Evolutionary conservation across 2,329 filamentous ascomycete genomes (phyloP).

Genomic region (Xylariaceae sp.): DNA sequence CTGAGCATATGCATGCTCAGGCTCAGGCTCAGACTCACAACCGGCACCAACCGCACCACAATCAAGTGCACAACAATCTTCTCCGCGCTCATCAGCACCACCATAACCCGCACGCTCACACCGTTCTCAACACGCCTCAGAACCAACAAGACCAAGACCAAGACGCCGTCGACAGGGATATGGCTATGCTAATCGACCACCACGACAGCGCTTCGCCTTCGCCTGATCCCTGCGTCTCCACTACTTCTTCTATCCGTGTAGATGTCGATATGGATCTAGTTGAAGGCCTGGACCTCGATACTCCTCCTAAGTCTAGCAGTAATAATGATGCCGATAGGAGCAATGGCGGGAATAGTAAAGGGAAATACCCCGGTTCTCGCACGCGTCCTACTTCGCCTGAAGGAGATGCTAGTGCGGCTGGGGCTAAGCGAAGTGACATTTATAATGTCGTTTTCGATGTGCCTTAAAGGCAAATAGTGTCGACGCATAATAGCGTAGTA

Average conservation of each 20-base stretch:
- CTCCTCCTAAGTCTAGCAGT: no score
- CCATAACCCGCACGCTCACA: conserved; percentile 1
- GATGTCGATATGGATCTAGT: conserved; percentile 22
- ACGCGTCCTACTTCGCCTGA: background rate
- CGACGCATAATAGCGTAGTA: no score
- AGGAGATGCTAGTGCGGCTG: background rate
- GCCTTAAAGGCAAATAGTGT: background rate
- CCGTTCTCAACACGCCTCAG: conserved; percentile 1
- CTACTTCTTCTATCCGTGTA: background rate
- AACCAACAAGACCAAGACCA: conserved; percentile 15
- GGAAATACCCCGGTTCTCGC: background rate
- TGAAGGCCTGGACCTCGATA: conserved; percentile 11
- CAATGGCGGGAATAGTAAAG: background rate
- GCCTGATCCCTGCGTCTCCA: background rate
- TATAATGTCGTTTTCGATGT: conserved; percentile 26
- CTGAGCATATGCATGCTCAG: conserved; percentile 7
- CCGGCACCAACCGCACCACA: conserved; percentile 6
- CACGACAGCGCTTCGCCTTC: conserved; percentile 12
- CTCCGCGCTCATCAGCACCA: conserved; percentile 7
- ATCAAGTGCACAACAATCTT: conserved; percentile 1
- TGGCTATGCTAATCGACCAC: conserved; percentile 31
- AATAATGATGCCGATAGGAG: background rate
- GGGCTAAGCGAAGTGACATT: conserved; percentile 25
- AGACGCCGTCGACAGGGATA: conserved; percentile 26
- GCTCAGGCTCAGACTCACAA: no score